Conservation (phyloP, 202 grass and related monocot species). For the Zoysia matrella region DNA sequence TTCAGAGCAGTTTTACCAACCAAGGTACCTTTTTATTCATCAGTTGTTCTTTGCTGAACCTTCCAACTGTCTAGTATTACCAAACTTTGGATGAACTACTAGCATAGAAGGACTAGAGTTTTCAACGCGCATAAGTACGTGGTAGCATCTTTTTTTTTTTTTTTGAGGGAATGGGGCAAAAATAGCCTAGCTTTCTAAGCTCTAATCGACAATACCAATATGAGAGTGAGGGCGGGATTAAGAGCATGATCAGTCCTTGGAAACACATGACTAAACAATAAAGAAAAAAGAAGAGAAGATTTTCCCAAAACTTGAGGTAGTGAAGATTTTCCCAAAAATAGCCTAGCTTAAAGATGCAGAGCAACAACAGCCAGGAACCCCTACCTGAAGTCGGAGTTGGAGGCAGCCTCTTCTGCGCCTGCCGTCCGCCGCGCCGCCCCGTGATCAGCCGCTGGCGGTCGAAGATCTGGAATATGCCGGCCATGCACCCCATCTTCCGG, state of each 20-base stretch:
- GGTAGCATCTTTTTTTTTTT: too few species aligned
- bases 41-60: slow-evolving; percentile 16
- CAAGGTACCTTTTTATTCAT: neutral
- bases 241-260: neutral
- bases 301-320: neutral
- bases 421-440: slow-evolving; percentile 17
- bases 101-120: slow-evolving; percentile 12
- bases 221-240: neutral
- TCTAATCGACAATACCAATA: slow-evolving; percentile 43
- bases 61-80: slow-evolving; percentile 46
- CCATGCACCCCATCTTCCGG: slow-evolving; percentile 87
- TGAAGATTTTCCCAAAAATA: neutral
- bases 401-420: slow-evolving; percentile 51
- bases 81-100: slow-evolving; percentile 25
- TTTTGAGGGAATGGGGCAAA: too few species aligned
- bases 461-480: slow-evolving; percentile 89
- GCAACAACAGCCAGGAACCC: neutral
- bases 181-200: neutral
- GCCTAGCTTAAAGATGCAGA: too few species aligned
- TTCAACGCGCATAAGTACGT: slow-evolving; percentile 14
- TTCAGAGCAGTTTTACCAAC: slow-evolving; percentile 16
- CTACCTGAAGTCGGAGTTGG: slow-evolving; percentile 56
- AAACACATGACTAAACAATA: neutral
- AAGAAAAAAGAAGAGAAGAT: too few species aligned
- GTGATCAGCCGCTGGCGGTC: slow-evolving; percentile 64